Evolutionary conservation across 352 stramenopile genomes (phyloP).

Genomic region (Phytopythium delawarense): DNA sequence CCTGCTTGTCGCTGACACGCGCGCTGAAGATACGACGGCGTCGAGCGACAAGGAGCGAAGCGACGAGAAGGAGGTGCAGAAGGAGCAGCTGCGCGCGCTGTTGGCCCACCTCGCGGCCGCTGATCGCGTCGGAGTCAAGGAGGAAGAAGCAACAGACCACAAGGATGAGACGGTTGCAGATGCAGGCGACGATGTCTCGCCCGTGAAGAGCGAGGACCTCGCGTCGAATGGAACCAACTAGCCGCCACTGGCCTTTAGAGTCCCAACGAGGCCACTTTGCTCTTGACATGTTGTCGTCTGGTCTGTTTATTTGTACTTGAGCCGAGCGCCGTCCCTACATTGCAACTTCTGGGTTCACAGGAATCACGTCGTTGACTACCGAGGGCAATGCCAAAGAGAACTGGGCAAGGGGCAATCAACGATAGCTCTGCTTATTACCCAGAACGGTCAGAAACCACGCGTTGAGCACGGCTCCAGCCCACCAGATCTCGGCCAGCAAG

Average conservation of each 20-base stretch:
- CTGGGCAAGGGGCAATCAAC: too few relatives aligned
- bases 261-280: too few relatives aligned
- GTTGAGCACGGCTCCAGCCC: too few relatives aligned
- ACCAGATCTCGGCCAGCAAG: too few relatives aligned
- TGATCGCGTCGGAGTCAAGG: neutral
- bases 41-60: conserved; percentile 17
- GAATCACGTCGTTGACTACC: too few relatives aligned
- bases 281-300: neutral
- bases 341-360: too few relatives aligned
- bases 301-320: neutral
- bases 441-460: too few relatives aligned
- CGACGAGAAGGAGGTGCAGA: conserved; percentile 30
- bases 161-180: neutral
- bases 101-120: conserved; percentile 28
- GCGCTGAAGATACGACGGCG: neutral
- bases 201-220: neutral
- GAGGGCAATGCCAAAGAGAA: too few relatives aligned
- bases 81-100: conserved; percentile 28
- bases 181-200: neutral
- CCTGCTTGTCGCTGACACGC: conserved; percentile 32
- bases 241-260: too few relatives aligned
- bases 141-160: neutral
- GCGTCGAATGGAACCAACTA: neutral
- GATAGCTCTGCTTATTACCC: too few relatives aligned
- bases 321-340: too few relatives aligned